Evolutionary conservation across 2,329 filamentous ascomycete genomes (phyloP).

Genomic region (Fonsecaea erecta): DNA sequence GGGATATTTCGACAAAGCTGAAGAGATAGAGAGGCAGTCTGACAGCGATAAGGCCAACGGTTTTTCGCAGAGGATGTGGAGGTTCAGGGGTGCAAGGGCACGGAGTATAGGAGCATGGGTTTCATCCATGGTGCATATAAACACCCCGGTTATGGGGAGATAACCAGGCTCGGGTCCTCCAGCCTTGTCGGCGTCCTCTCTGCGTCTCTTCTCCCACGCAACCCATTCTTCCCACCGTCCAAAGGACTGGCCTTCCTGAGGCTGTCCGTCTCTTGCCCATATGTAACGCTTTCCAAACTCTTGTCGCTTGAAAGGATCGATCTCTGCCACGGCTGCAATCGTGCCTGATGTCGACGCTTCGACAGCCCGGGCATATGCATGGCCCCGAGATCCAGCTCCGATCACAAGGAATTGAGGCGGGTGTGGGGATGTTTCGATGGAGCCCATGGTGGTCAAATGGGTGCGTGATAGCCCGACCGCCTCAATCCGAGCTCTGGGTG

Average conservation of each 20-base stretch:
- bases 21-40: slow-evolving; percentile 68
- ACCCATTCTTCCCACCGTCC: slow-evolving; percentile 75
- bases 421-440: slow-evolving; percentile 18
- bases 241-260: slow-evolving; percentile 70
- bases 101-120: slow-evolving; percentile 82
- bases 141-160: slow-evolving; percentile 58
- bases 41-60: slow-evolving; percentile 78
- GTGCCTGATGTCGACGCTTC: slow-evolving; percentile 48
- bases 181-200: slow-evolving; percentile 55
- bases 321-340: slow-evolving; percentile 83
- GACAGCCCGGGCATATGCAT: slow-evolving; percentile 73
- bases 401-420: slow-evolving; percentile 69
- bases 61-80: slow-evolving; percentile 96
- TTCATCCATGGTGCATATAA: slow-evolving; percentile 82
- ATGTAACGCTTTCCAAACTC: slow-evolving; percentile 74
- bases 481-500: neutral
- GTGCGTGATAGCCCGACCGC: neutral
- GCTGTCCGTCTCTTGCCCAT: slow-evolving; percentile 60
- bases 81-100: slow-evolving; percentile 67
- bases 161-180: slow-evolving; percentile 56
- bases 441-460: slow-evolving; percentile 29
- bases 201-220: slow-evolving; percentile 65
- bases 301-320: slow-evolving; percentile 74
- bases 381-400: slow-evolving; percentile 79
- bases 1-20: slow-evolving; percentile 34